Evolutionary conservation across 225 moss, liverwort and hornwort genomes (phyloP).

Genomic region (Anthoceros angustus): DNA sequence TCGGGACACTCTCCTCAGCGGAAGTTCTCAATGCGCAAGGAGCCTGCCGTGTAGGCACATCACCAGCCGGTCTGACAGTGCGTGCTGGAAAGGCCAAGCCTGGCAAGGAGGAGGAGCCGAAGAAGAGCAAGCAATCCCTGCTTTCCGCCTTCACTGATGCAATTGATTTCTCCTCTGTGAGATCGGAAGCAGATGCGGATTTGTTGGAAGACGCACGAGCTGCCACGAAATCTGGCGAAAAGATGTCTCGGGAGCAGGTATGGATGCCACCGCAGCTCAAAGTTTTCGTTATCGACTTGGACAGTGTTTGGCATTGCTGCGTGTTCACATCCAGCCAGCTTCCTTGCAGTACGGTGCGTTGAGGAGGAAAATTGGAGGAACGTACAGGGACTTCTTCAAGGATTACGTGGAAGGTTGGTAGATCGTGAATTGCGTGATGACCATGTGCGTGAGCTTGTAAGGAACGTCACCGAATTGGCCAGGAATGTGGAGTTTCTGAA

Average conservation of each 20-base stretch:
- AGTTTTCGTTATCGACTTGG: background rate
- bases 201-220: conserved; percentile 56
- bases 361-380: conserved; percentile 84
- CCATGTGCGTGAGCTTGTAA: background rate
- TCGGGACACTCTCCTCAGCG: too few species aligned
- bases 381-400: conserved; percentile 83
- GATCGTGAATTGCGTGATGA: background rate
- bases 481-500: background rate
- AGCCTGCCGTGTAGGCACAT: too few species aligned
- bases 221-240: conserved; percentile 50
- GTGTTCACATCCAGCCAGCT: background rate
- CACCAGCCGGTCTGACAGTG: too few species aligned
- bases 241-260: conserved; percentile 81
- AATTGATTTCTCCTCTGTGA: conserved; percentile 47
- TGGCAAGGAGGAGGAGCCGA: conserved; percentile 14
- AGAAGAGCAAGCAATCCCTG: conserved; percentile 39
- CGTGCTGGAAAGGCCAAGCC: too few species aligned
- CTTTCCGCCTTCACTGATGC: conserved; percentile 85
- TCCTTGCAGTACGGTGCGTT: conserved; percentile 72
- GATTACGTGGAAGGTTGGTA: conserved; percentile 61
- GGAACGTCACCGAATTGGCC: too few species aligned
- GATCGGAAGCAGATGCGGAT: conserved; percentile 75
- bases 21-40: too few species aligned
- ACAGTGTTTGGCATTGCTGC: background rate
- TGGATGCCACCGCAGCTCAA: background rate